Evolutionary conservation across 2,329 filamentous ascomycete species (phyloP), one percentile per base, ranked within the genome.

Genomic region (Claviceps fusiformis): DNA sequence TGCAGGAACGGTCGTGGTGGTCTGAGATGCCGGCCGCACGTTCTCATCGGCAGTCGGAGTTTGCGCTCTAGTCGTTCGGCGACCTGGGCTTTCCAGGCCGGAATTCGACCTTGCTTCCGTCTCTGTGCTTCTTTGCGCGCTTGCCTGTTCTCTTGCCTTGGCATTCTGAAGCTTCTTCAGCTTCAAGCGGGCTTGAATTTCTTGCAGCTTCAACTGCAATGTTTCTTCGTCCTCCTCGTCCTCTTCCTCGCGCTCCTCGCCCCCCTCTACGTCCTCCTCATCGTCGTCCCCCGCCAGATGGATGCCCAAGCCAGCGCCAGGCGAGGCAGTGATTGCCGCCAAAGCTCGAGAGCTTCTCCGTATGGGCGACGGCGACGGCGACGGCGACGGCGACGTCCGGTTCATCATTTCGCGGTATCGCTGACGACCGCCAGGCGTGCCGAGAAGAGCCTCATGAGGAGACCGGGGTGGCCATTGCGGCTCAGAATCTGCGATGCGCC

Each of bases 151-250:
- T 52, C 57, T 62, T 33, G 56, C 61, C 53, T 62, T 69, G 51
- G 68, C 70, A 65, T 84, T 85, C 67, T 93, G 87, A 15, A 97
- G 73, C 64, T 86, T 90, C 70, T 96, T 97, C 60, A 97, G 70
- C 69, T 86, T 93, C 53, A 97, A 72, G 57, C 86, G 85, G 7
- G 91, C 89, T 68, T 97, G 85, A 56, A 98, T 95, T 55, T 88
- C 89, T 60, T 91, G 84, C 5, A 97, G 74, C 67, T 95, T 85
- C 59, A 98, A 73, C 65, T 95, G 82, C 39, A 97, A 72, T 1
- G 83, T 95, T 73, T 97, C 91, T 68, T 96, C 92, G 62, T 95
- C 91, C 7, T 95, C 72, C 52, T 71, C 65, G 31, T 65, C 64
- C 9, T 62, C 27, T 17, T 3, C 48, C 5, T 17, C 39, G 24